Evolutionary conservation across 164 flowering plant species (phyloP), one percentile per base, ranked within the genome.

Genomic region (Cinnamomum chago): DNA sequence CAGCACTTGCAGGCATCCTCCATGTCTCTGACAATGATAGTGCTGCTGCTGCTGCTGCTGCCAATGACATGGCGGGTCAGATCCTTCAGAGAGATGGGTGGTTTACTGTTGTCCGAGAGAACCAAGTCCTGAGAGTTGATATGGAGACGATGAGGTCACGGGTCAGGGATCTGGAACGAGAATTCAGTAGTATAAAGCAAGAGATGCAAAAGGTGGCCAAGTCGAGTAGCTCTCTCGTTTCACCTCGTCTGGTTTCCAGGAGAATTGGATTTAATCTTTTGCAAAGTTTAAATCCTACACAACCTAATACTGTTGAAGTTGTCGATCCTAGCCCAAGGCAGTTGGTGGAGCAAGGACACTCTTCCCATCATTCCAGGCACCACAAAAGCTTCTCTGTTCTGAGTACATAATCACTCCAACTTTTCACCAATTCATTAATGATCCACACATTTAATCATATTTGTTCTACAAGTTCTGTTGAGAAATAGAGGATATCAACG

Each of bases 141-240:
- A 84, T 95, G 90, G 98, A 92, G 62, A 90, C 68, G 58, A 92
- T 93, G 97, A 86, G 89, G 66, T 83, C 91, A 17, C 79, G 92
- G 82, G 98, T 92, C 62, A 83, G 84, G 33, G 94, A 90, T 70
- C 92, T 93, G 11, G 97, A 95, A 79, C 88, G 86, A 79, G 99
- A 95, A 76, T 88, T 93, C 70, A 65, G 82, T 68, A 86, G 79
- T 74, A 89, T 94, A 58, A 92, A 84, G 79, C 85, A 79, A 67
- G 94, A 92, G 79, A 83, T 94, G 88, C 88, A 81, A 75, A 88
- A 75, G 79, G 90, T 91, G 6, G 70, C 81, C 2, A 92, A 88
- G 76, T 85, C 93, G 7, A 87, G 82, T 62, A 87, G 90, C 73
- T 83, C 87, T 27, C 83, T 90, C n/a, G 82, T 81, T 75, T 88